A percentile compares a stretch with the other conserved stretches of the same genome.
Evolutionary conservation across 345 rosid genomes (phyloP).

Genomic region (Gossypium sturtianum): DNA sequence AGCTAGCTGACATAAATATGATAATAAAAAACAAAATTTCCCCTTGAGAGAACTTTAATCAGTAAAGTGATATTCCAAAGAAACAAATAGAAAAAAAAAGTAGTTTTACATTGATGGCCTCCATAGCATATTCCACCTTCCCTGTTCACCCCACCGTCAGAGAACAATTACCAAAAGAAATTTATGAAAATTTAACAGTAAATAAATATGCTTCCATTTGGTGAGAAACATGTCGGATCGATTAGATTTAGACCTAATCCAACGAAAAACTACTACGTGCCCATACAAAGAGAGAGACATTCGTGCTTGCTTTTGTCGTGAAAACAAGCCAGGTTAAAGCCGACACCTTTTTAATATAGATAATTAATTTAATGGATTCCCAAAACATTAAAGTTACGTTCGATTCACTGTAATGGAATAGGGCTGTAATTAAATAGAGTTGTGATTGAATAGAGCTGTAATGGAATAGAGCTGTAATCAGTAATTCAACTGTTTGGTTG

Average conservation of each 20-base stretch:
- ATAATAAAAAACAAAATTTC: too few species aligned
- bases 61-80: background rate
- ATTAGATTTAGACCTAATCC: constrained; percentile 20
- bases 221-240: constrained; percentile 56
- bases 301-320: too few species aligned
- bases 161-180: background rate
- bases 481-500: too few species aligned
- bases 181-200: background rate
- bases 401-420: too few species aligned
- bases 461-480: too few species aligned
- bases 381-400: too few species aligned
- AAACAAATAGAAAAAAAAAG: background rate
- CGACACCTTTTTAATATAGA: background rate
- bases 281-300: constrained; percentile 18
- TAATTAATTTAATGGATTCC: too few species aligned
- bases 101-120: constrained; percentile 78
- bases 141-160: constrained; percentile 87
- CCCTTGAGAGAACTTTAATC: too few species aligned
- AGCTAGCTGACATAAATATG: too few species aligned
- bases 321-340: constrained; percentile 18
- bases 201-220: constrained; percentile 25
- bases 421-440: too few species aligned
- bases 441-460: too few species aligned
- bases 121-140: constrained; percentile 96
- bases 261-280: background rate